Evolutionary conservation across 768 basidiomycete genomes (phyloP), one percentile per base, ranked within the genome.

Genomic region (Trametes cinnabarina): DNA sequence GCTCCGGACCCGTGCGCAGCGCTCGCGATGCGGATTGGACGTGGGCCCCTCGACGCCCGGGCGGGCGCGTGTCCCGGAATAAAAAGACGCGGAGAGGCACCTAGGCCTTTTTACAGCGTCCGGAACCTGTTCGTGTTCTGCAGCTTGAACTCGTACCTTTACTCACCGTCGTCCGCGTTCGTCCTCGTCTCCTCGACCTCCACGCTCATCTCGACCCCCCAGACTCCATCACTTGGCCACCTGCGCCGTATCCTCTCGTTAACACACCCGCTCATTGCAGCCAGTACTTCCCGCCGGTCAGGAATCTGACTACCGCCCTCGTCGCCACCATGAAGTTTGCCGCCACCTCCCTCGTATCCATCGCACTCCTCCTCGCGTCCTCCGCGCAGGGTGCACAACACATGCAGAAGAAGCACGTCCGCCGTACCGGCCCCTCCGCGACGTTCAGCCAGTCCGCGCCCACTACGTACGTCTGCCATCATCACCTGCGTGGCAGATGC

Each of bases 241-340:
- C 41, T 32, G 50, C 12, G 50, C 50, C 51, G 20, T 42, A 15
- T 22, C 20, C 51, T 9, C 25, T 55, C 53, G 19, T 47, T 55
- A 14, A 47, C 44, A 35, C 35, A 28, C 39, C 57, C 57, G 22
- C 46, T 58, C 57, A 15, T 52, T 48, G 51, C 43, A 32, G 43
- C n/a, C 23, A 44, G 25, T 46, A 46, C n/a, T 55, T 58, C 57
- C 50, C 50, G 57, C 57, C 43, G 57, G 57, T 32, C 57, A 47
- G 43, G 57, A 58, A 51, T 14, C n/a, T n/a, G n/a, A n/a, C n/a
- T 25, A 55, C 46, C 12, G 25, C 48, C 35, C 30, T 39, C 40
- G n/a, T 26, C 53, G 22, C 28, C 25, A 51, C 28, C 46, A 69
- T 69, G 68, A 69, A 69, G 61, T 69, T 32, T 12, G 30, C 65